A percentile compares a stretch with the other conserved stretches of the same genome.
Conservation (phyloP, 2,329 filamentous ascomycete genomes). For the Drechslerella coelobrocha region DNA sequence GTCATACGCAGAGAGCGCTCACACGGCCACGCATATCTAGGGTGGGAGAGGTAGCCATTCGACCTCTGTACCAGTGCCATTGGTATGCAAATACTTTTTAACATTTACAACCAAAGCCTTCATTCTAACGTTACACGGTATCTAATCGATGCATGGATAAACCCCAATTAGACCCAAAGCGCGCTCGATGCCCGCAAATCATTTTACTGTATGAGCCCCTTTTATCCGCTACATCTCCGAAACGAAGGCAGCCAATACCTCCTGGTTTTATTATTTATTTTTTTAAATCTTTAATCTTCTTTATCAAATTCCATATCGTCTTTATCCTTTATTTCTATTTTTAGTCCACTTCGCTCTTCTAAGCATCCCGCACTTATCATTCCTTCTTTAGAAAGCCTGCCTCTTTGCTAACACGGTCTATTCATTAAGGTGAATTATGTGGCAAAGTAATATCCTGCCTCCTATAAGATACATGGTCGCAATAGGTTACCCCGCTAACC, state of each 20-base stretch:
- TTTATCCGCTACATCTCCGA: neutral
- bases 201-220: constrained; percentile 28
- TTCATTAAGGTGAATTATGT: constrained; percentile 32
- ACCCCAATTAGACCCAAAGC: constrained; percentile 29
- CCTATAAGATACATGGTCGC: neutral
- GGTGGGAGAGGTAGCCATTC: constrained; percentile 47
- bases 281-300: no score
- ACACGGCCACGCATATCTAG: constrained; percentile 2
- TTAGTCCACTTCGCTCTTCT: no score
- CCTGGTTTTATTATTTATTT: no score
- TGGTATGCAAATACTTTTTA: constrained; percentile 11
- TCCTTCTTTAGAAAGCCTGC: no score
- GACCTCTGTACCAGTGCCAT: constrained; percentile 42
- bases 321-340: no score
- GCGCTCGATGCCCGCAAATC: constrained; percentile 49
- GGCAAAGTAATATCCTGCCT: constrained; percentile 29
- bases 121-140: neutral
- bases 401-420: neutral
- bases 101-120: neutral
- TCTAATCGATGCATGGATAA: no score
- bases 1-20: neutral
- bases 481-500: neutral
- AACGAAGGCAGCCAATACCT: neutral
- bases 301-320: no score
- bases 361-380: no score